Conservation (phyloP, 371 early-diverging fungal species). For the Lichtheimia corymbifera region DNA sequence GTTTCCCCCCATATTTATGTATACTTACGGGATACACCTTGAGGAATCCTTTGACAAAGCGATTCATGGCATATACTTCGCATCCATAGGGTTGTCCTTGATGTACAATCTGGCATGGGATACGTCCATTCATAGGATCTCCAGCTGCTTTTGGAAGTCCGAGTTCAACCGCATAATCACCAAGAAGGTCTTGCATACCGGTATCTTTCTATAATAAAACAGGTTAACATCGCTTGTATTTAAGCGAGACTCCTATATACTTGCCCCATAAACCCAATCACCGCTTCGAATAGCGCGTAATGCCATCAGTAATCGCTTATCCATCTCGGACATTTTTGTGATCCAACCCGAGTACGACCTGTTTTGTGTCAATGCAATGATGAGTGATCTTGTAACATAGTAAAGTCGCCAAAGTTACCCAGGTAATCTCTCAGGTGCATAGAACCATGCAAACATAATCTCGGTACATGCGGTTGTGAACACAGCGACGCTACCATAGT, state of each 20-base stretch:
- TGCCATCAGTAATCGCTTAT: conserved; percentile 51
- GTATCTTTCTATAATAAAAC: conserved; percentile 35
- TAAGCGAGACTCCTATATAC: conserved; percentile 11
- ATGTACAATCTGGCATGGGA: conserved; percentile 50
- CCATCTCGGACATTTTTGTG: conserved; percentile 62
- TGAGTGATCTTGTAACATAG: not conserved
- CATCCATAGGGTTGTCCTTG: conserved; percentile 45
- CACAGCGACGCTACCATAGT: conserved; percentile 55
- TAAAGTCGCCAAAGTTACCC: conserved; percentile 35
- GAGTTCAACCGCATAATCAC: conserved; percentile 36
- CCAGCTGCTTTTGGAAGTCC: conserved; percentile 41
- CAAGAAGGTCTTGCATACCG: conserved; percentile 28
- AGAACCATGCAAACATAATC: conserved; percentile 70
- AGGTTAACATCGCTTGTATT: not conserved
- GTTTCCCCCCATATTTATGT: too few species aligned
- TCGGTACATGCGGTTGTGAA: conserved; percentile 61
- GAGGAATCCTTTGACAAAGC: conserved; percentile 47
- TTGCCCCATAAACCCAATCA: conserved; percentile 52
- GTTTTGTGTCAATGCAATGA: not conserved
- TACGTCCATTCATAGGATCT: conserved; percentile 38
- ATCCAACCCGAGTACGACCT: conserved; percentile 67
- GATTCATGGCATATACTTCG: conserved; percentile 35
- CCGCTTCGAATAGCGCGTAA: conserved; percentile 48
- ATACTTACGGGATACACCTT: conserved; percentile 43
- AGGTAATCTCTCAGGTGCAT: conserved; percentile 53